These are phyloP conservation scores for Kregervanrija delftensis DNA, from an alignment of 805 yeast genomes.

Conservation along the genomic window DNA sequence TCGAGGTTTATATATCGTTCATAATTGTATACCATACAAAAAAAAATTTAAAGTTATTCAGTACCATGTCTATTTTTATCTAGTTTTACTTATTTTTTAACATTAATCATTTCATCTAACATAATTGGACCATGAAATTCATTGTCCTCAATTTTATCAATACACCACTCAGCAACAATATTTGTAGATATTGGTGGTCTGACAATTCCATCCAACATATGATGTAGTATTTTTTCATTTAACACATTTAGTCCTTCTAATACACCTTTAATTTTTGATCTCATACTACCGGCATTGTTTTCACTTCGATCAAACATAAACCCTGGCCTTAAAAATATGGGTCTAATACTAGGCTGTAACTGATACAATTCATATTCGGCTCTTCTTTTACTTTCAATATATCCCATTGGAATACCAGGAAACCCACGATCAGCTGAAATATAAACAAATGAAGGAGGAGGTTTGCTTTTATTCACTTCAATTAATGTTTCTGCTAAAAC, in stretches of 20 bases:
- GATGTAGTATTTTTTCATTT: constrained; percentile 37
- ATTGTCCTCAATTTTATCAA: constrained; percentile 46
- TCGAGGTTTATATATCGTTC: too few species aligned
- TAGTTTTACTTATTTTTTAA: constrained; percentile 1
- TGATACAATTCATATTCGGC: constrained; percentile 56
- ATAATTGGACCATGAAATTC: constrained; percentile 50
- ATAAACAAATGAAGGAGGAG: constrained; percentile 48
- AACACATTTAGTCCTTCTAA: constrained; percentile 38
- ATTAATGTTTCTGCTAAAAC: constrained; percentile 51
- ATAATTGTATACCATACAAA: too few species aligned
- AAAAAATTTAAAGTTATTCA: too few species aligned
- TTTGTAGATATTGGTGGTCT: constrained; percentile 65
- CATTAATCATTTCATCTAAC: constrained; percentile 40
- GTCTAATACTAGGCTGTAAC: constrained; percentile 41
- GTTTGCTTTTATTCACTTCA: constrained; percentile 13
- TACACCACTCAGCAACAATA: constrained; percentile 53
- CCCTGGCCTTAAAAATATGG: constrained; percentile 73
- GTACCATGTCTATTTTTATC: background rate
- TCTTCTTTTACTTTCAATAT: constrained; percentile 66
- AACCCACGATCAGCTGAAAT: constrained; percentile 73
- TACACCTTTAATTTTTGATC: constrained; percentile 36
- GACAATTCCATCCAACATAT: constrained; percentile 39
- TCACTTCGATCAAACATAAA: constrained; percentile 61
- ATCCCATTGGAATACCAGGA: constrained; percentile 63
- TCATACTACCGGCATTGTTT: constrained; percentile 19